A percentile compares a stretch with the other conserved stretches of the same genome.
Conservation (phyloP, 176 grass and related monocot genomes). For the Chloris gayana region DNA sequence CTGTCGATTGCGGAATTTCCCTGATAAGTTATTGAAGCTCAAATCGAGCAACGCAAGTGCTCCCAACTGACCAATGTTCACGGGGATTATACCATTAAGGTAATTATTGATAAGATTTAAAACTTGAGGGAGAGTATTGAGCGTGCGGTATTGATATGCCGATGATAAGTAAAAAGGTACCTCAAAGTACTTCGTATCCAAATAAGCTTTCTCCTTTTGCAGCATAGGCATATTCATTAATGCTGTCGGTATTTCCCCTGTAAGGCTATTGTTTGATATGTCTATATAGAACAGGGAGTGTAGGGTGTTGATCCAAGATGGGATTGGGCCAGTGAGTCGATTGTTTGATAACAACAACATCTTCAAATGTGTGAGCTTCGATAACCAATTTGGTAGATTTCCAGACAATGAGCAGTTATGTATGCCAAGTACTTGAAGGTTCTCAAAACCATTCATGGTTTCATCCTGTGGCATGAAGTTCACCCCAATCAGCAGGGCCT, state of each 20-base stretch:
- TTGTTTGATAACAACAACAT: conserved; percentile 20
- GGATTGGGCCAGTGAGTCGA: conserved; percentile 32
- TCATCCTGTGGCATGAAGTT: conserved; percentile 39
- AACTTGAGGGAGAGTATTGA: not conserved
- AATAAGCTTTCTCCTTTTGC: not conserved
- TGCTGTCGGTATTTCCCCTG: conserved; percentile 25
- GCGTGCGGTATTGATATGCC: not conserved
- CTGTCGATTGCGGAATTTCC: not conserved
- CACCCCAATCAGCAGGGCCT: not conserved
- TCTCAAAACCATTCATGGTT: conserved; percentile 9
- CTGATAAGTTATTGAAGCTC: conserved; percentile 15
- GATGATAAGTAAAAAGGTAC: conserved; percentile 18
- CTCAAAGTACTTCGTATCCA: not conserved
- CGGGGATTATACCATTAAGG: not conserved
- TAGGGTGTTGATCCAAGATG: conserved; percentile 17
- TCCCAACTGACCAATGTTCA: conserved; percentile 4
- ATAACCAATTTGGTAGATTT: conserved; percentile 33
- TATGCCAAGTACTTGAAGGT: conserved; percentile 27
- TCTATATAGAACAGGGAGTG: conserved; percentile 23
- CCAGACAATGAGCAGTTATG: conserved; percentile 8
- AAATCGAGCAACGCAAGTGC: conserved; percentile 6
- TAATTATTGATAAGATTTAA: conserved; percentile 10
- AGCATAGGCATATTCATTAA: conserved; percentile 20
- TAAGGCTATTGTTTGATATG: conserved; percentile 30
- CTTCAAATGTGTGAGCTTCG: conserved; percentile 22